These are phyloP conservation scores for Linum usitatissimum DNA, from an alignment of 345 rosid species.

Conservation along the genomic window DNA sequence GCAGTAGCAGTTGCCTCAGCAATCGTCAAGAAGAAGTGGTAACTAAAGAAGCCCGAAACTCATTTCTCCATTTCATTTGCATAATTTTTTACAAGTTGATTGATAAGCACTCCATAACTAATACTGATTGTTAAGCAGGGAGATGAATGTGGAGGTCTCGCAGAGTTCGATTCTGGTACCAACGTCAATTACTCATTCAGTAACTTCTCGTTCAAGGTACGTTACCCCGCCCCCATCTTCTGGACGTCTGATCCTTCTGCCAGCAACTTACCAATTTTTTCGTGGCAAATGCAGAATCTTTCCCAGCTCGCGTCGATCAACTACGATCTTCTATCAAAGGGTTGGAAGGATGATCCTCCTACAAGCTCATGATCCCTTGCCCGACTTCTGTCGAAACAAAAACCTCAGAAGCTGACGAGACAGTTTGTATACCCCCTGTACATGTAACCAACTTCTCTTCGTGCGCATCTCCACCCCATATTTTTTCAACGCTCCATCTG, in stretches of 20 bases:
- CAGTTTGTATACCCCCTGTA: no score
- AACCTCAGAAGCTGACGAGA: no score
- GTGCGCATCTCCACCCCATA: no score
- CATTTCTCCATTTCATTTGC: neutral
- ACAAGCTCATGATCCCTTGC: constrained; percentile 25
- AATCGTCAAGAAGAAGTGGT: constrained; percentile 91
- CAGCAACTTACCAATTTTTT: neutral
- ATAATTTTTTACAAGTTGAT: no score
- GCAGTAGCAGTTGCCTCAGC: constrained; percentile 72
- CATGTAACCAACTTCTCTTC: no score
- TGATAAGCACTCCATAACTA: no score
- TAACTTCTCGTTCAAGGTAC: constrained; percentile 97
- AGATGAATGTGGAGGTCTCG: constrained; percentile 62
- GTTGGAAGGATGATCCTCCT: constrained; percentile 76
- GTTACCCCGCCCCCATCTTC: neutral
- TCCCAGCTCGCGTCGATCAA: constrained; percentile 97
- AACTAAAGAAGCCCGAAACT: constrained; percentile 9
- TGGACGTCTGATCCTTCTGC: neutral
- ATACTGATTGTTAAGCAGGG: constrained; percentile 38
- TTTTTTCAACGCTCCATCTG: no score
- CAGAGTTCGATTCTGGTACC: constrained; percentile 66
- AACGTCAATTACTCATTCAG: constrained; percentile 88
- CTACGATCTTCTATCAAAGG: constrained; percentile 93
- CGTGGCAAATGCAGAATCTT: constrained; percentile 48
- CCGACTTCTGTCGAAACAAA: neutral